Base-by-base conservation (phyloP, 345 rosid genomes). In the Draba incana region DNA sequence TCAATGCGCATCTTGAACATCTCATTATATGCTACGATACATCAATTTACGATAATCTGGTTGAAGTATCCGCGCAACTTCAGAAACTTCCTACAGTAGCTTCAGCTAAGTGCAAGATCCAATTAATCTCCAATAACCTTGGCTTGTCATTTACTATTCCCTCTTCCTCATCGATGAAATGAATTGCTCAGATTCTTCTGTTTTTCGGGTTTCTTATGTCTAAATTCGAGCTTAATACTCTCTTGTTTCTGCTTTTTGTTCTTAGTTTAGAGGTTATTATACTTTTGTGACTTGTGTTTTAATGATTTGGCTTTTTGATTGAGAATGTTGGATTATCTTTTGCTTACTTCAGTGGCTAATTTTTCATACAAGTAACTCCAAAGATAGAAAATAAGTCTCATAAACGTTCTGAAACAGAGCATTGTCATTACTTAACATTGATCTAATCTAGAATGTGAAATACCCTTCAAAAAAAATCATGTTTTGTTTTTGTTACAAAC, bases 171-270 rank as follows among this genome's bases (percentile, higher is more conserved):
- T 35, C 10, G 38, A 35, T 8, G 9, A 35, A 35, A 7, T 35
- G 38, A 8, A 5, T 31, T 31, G 38, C 10, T 35, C 10, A n/a
- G 20, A 20, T 20, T 20, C 20, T 20, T 0, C 1, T 1, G 20
- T 20, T 20, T 20, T 20, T 20, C 20, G 20, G 20, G 20, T 28
- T 28, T 28, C 31, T 28, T 28, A 28, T 4, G 31, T 28, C 35
- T 31, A 31, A 31, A 24, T 15, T 43, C 16, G 31, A 43, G 2
- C 1, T 8, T 2, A 43, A 49, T n/a, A 51, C 27, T 70, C 72
- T 48, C 84, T 54, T 77, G 45, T 71, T 84, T 84, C 61, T 90
- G 88, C 10, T 1, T 12, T 35, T 56, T 23, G 53, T 8, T 56
- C 43, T 23, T 28, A 28, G 31, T 5, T 28, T 5, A 28, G 31